Evolutionary conservation across 495 filamentous ascomycete genomes (phyloP), one percentile per base, ranked within the genome.

Genomic region (Schizothecium vesticola): DNA sequence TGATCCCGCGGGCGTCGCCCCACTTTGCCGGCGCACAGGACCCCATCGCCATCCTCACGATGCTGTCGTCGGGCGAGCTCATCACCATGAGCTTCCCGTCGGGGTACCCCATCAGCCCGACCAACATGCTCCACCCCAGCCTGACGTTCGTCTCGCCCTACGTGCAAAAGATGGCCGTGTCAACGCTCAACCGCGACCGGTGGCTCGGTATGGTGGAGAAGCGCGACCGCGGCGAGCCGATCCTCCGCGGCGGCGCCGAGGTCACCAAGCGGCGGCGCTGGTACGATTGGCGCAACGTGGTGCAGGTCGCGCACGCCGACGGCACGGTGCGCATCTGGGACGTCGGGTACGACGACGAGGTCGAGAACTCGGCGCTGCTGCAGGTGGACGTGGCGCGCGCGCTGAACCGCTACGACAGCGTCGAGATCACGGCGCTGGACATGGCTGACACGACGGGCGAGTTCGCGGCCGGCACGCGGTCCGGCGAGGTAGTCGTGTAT

Each of bases 171-270:
- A 83, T 90, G 9, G 82, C 82, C 16, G 78, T 94, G 29, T 85
- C 91, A 29, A 83, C 86, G 11, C 80, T 97, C 2, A 89, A 92
- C 56, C 86, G 96, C 16, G 86, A 86, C 21, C 84, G 88, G 61
- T 99, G 95, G 95, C 86, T 97, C 25, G 92, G 92, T n/a, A 87
- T 98, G 86, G 75, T 81, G 4, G 93, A 97, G 76, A 88, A 85
- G 62, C 83, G 93, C 36, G 80, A 83, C 29, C 86, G 90, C 72
- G 91, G 92, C 1, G 91, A 92, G 31, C 84, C 84, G 56, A 85
- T 99, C 26, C 72, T 97, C 7, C 82, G 85, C 59, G 96, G 94
- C 59, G 95, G 93, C 13, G 87, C 86, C 7, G 90, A 90, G 78
- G 86, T 84, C 21, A 81, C 80, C 13, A 89, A 87, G 61, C 82